Percentiles rank a stretch among this genome's conserved stretches.
These are phyloP conservation scores for Ganoderma multipileum DNA, from an alignment of 1,284 basidiomycete genomes.

Conservation along the genomic window DNA sequence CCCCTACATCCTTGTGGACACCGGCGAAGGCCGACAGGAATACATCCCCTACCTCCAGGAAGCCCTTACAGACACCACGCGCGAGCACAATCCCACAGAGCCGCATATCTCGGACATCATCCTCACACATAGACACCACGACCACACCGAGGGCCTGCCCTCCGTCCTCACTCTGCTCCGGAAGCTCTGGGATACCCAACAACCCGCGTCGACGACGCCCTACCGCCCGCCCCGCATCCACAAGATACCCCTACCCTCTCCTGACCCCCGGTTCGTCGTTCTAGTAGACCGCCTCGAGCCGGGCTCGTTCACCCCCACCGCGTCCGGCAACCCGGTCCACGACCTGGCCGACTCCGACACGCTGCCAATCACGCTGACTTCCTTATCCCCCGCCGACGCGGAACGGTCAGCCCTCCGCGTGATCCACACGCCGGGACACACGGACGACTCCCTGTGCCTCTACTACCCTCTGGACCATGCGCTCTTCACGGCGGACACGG, in stretches of 20 bases:
- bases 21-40: constrained; percentile 78
- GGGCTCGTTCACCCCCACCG: constrained; percentile 51
- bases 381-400: constrained; percentile 7
- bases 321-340: constrained; percentile 55
- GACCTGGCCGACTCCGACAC: constrained; percentile 62
- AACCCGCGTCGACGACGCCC: constrained; percentile 42
- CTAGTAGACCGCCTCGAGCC: constrained; percentile 52
- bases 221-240: constrained; percentile 74
- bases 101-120: constrained; percentile 84
- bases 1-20: constrained; percentile 86
- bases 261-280: constrained; percentile 44
- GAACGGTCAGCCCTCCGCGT: constrained; percentile 55
- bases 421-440: constrained; percentile 92
- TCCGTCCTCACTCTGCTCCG: constrained; percentile 74
- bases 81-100: constrained; percentile 41
- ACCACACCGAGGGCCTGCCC: constrained; percentile 85
- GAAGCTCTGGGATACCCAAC: constrained; percentile 59
- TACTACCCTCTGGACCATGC: constrained; percentile 67
- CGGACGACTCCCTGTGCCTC: constrained; percentile 84
- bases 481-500: constrained; percentile 90
- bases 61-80: constrained; percentile 53
- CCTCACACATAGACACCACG: constrained; percentile 90
- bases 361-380: constrained; percentile 43
- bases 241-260: constrained; percentile 60
- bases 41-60: constrained; percentile 75